These are phyloP conservation scores for Fragaria ananassa DNA, from an alignment of 306 rosid genomes.

Conservation along the genomic window DNA sequence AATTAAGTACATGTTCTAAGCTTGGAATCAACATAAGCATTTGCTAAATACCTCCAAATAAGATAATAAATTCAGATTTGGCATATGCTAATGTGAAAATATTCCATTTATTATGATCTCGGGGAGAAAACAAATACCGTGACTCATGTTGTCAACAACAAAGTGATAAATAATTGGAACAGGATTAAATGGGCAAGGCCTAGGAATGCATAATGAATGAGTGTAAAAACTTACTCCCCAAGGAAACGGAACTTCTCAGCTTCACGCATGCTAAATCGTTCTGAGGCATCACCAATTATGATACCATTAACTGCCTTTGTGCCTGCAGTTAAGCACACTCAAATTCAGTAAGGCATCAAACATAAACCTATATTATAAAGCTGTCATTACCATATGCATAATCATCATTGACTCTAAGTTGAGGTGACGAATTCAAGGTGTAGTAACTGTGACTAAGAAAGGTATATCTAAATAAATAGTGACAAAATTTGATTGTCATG, in stretches of 20 bases:
- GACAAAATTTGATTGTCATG: background rate
- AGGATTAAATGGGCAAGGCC: slow-evolving; percentile 13
- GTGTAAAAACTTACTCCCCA: slow-evolving; percentile 49
- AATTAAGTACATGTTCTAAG: slow-evolving; percentile 18
- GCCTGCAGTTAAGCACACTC: slow-evolving; percentile 36
- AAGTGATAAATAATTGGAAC: background rate
- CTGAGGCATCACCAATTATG: slow-evolving; percentile 46
- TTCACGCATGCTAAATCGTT: slow-evolving; percentile 67
- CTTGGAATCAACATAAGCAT: background rate
- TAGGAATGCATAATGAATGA: background rate
- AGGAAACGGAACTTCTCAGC: slow-evolving; percentile 65
- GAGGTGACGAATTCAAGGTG: background rate
- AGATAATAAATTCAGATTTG: background rate
- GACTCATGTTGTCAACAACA: background rate
- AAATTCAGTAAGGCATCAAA: slow-evolving; percentile 18
- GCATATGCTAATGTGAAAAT: background rate
- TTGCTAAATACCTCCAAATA: slow-evolving; percentile 7
- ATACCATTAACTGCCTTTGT: slow-evolving; percentile 37
- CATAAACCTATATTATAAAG: slow-evolving; percentile 1
- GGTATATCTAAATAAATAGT: too few relatives aligned
- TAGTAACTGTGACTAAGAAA: background rate
- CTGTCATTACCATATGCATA: slow-evolving; percentile 3
- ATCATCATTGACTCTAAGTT: background rate
- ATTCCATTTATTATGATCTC: background rate
- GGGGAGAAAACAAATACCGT: background rate